phyloP scores from a whole-genome alignment of 106 monocot species.

The Vanilla planifolia region DNA sequence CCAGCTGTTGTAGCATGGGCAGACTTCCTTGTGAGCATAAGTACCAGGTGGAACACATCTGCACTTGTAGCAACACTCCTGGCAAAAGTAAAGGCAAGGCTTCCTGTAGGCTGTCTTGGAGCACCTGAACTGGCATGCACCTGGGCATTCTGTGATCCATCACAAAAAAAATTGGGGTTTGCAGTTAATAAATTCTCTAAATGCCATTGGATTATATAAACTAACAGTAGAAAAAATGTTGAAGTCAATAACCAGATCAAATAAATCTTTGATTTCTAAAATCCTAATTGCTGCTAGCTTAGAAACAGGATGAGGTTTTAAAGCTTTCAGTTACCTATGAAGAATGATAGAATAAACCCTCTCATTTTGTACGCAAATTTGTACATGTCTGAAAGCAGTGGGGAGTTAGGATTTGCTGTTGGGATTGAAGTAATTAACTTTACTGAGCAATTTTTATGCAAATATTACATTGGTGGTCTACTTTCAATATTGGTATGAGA shows the following conservation, averaged over 20 bases:
- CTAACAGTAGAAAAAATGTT: neutral
- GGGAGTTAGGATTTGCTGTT: no score
- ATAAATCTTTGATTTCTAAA: neutral
- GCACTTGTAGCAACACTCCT: conserved; percentile 66
- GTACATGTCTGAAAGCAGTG: no score
- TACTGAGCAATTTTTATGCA: no score
- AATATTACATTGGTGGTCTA: no score
- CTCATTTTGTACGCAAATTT: no score
- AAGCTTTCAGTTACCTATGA: no score
- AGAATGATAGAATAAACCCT: no score
- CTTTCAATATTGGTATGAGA: no score
- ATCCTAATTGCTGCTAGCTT: no score
- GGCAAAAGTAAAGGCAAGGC: conserved; percentile 69
- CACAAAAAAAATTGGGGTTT: neutral
- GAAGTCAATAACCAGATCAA: neutral
- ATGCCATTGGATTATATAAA: neutral
- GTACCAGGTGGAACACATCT: conserved; percentile 68
- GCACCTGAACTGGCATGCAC: no score
- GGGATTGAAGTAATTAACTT: no score
- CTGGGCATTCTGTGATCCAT: no score
- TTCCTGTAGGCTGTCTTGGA: conserved; percentile 48
- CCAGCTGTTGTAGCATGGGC: conserved; percentile 86
- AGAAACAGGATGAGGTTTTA: neutral
- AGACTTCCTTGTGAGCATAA: conserved; percentile 66
- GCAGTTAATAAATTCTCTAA: neutral